Base-by-base conservation (phyloP, 1,284 basidiomycete genomes). In the Ustilago shanxiensis region DNA sequence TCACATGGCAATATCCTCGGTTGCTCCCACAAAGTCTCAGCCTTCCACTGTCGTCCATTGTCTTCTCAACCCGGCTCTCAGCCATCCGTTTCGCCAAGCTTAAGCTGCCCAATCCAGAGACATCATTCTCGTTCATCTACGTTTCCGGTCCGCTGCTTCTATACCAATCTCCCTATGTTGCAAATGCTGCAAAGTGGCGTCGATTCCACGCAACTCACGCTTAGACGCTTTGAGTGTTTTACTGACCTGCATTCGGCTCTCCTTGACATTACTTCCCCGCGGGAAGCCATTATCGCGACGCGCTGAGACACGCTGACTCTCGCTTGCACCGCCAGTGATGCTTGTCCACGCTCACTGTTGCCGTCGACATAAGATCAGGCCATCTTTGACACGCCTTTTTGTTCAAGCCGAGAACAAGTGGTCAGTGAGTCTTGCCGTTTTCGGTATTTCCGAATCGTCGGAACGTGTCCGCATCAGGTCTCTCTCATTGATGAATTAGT, bases 381-480 rank as follows among this genome's bases (percentile, higher is more conserved):
- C 54, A 44, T 56, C 22, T n/a, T 56, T 28, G 39, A 29, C 41
- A 10, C 22, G 9, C 31, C 31, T 35, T 14, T 16, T n/a, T 35
- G n/a, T n/a, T n/a, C n/a, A n/a, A n/a, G n/a, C n/a, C n/a, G n/a
- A n/a, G 51, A 53, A 4, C 26, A 35, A 26, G 16, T 9, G 2
- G 2, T 2, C 2, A 18, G 22, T 1, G 2, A 5, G 28, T 16
- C 35, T 49, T 31, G 41, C 44, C 50, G 4, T 29, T 13, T 31
- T 45, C 11, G 60, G 60, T 13, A 8, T 20, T 26, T 51, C 35
- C 58, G 50, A 39, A 29, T 52, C 37, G 8, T 9, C 3, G 35
- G 35, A 44, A 22, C 20, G 9, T 55, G 31, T 63, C 60, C 52
- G 53, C 31, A 63, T 50, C 60, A 49, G 20, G 45, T 26, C 33